A percentile compares a stretch with the other conserved stretches of the same genome.
Conservation (phyloP, 2,329 filamentous ascomycete genomes). For the Trichophyton benhamiae region DNA sequence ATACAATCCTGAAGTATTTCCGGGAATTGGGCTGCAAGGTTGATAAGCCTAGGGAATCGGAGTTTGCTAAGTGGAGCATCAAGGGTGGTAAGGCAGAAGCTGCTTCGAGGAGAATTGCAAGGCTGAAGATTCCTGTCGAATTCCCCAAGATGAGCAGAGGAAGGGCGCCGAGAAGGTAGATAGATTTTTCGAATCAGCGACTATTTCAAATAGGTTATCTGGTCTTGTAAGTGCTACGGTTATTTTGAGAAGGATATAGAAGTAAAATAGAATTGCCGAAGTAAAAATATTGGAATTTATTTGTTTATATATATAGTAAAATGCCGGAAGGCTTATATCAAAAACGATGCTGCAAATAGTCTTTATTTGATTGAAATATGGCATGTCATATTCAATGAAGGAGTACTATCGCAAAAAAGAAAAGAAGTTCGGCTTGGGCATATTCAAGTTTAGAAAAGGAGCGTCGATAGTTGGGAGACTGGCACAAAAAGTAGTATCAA, state of each 20-base stretch:
- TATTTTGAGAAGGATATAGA: too few relatives aligned
- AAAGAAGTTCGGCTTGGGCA: background rate
- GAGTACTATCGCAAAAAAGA: background rate
- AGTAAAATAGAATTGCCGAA: background rate
- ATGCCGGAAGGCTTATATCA: background rate
- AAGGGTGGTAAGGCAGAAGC: conserved; percentile 51
- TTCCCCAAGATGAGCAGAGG: conserved; percentile 56
- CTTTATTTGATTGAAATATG: background rate
- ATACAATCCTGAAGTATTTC: conserved; percentile 30
- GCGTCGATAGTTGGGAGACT: background rate
- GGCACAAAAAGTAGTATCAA: background rate
- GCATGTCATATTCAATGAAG: background rate
- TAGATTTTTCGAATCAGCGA: background rate
- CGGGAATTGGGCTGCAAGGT: conserved; percentile 36
- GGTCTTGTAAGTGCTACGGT: background rate
- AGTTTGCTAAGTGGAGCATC: conserved; percentile 32
- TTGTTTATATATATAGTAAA: background rate
- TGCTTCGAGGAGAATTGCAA: conserved; percentile 45
- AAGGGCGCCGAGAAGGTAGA: conserved; percentile 15
- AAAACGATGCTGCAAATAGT: background rate
- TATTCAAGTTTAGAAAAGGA: background rate
- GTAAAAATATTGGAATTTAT: background rate
- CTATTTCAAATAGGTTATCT: background rate
- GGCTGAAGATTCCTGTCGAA: conserved; percentile 62
- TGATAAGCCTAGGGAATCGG: conserved; percentile 30